Percentiles rank a stretch among this genome's conserved stretches.
Evolutionary conservation across 352 stramenopile genomes (phyloP).

Genomic region (Phytophthora sojae): DNA sequence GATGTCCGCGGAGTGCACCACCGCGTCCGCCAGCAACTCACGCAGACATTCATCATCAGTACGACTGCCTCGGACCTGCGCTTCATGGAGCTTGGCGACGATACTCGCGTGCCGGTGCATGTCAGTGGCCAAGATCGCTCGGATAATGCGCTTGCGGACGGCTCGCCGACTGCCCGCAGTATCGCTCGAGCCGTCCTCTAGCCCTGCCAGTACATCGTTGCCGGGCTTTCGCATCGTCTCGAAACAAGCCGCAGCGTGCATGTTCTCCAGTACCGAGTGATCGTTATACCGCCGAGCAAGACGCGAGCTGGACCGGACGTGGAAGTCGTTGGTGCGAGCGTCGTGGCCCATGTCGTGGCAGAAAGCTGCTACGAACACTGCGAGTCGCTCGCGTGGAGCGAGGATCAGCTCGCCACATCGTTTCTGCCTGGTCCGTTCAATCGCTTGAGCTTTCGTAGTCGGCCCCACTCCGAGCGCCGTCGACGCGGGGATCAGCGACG

Average conservation of each 20-base stretch:
- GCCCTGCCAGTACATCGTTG: conserved; percentile 68
- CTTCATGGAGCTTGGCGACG: conserved; percentile 73
- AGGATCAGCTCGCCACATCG: conserved; percentile 53
- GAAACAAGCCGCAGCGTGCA: conserved; percentile 84
- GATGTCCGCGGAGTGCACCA: conserved; percentile 86
- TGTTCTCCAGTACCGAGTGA: conserved; percentile 90
- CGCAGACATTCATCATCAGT: conserved; percentile 64
- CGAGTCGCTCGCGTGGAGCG: conserved; percentile 60
- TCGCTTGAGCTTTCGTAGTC: conserved; percentile 30
- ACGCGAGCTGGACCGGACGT: conserved; percentile 77
- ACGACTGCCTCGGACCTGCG: conserved; percentile 62
- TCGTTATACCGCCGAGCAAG: conserved; percentile 91
- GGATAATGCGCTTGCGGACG: conserved; percentile 78
- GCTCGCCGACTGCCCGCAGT: conserved; percentile 28
- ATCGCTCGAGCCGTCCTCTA: conserved; percentile 38
- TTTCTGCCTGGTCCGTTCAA: conserved; percentile 32
- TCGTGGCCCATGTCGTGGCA: conserved; percentile 92
- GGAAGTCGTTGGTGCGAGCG: conserved; percentile 89
- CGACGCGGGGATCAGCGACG: conserved; percentile 25
- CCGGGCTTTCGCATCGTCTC: conserved; percentile 77
- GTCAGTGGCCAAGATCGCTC: conserved; percentile 85
- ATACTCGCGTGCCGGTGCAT: conserved; percentile 83
- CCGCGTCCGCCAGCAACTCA: conserved; percentile 74
- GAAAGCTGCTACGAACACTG: conserved; percentile 82
- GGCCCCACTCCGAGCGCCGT: conserved; percentile 24